These are phyloP conservation scores for Puccinia hordei DNA, from an alignment of 1,284 basidiomycete species.

Conservation along the genomic window DNA sequence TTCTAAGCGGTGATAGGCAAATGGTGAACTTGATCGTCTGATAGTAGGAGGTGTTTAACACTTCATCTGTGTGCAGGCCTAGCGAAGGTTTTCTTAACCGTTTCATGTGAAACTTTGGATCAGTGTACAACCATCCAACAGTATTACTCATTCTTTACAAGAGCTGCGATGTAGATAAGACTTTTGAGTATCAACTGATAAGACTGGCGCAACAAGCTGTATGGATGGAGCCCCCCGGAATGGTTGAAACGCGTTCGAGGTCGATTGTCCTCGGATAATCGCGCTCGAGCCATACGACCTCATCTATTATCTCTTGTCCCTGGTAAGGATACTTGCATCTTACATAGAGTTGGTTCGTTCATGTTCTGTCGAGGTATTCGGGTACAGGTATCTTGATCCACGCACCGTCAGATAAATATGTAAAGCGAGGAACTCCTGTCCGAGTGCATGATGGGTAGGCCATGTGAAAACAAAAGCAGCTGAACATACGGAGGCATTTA, in stretches of 20 bases:
- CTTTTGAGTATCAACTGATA: not conserved
- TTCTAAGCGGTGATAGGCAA: not conserved
- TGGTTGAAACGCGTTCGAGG: slow-evolving; percentile 25
- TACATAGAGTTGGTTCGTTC: too few relatives aligned
- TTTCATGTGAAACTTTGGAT: not conserved
- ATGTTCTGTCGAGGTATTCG: too few relatives aligned
- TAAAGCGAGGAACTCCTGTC: too few relatives aligned
- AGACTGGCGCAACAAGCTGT: slow-evolving; percentile 1
- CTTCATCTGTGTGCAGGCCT: too few relatives aligned
- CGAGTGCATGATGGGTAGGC: too few relatives aligned
- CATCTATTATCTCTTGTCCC: too few relatives aligned
- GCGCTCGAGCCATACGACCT: not conserved
- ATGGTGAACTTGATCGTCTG: not conserved
- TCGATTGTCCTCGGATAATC: not conserved
- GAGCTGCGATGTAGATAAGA: slow-evolving; percentile 19
- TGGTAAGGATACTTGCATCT: too few relatives aligned
- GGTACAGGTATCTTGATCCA: too few relatives aligned
- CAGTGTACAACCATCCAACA: too few relatives aligned
- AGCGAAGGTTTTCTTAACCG: not conserved
- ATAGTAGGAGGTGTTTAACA: not conserved
- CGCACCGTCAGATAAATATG: too few relatives aligned
- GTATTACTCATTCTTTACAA: not conserved
- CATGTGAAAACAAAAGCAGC: too few relatives aligned
- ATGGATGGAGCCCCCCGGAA: slow-evolving; percentile 21
- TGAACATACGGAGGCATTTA: too few relatives aligned